These are phyloP conservation scores for Epichloe bromicola DNA, from an alignment of 2,329 filamentous ascomycete genomes.

Conservation along the genomic window DNA sequence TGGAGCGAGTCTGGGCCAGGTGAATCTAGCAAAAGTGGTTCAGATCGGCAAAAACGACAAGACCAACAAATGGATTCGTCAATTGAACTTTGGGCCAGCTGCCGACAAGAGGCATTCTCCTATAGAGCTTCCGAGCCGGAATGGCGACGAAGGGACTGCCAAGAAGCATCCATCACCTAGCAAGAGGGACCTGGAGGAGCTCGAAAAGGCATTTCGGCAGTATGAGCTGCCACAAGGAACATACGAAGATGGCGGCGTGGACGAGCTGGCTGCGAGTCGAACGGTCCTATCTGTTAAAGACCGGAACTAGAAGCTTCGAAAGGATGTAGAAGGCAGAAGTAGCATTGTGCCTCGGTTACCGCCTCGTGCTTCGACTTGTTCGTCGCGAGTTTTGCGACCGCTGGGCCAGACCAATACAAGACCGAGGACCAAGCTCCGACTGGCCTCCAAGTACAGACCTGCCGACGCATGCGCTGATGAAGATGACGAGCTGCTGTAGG, in stretches of 20 bases:
- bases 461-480: not conserved
- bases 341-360: not conserved
- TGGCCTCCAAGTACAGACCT: not conserved
- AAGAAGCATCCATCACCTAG: slow-evolving; percentile 35
- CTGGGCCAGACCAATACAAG: not conserved
- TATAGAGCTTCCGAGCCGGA: not conserved
- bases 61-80: not conserved
- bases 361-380: not conserved
- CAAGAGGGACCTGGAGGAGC: slow-evolving; percentile 26
- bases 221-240: slow-evolving; percentile 15
- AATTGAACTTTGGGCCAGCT: slow-evolving; percentile 1
- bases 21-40: slow-evolving; percentile 7
- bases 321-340: not conserved
- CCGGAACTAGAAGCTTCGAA: slow-evolving; percentile 13
- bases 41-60: slow-evolving; percentile 4
- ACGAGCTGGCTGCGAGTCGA: slow-evolving; percentile 17
- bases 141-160: slow-evolving; percentile 8
- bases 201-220: slow-evolving; percentile 22
- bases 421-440: not conserved
- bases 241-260: slow-evolving; percentile 11
- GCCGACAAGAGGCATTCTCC: not conserved
- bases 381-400: not conserved
- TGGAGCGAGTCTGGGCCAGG: slow-evolving; percentile 2
- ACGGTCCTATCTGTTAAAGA: slow-evolving; percentile 13
- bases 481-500: slow-evolving; percentile 3